phyloP scores from a whole-genome alignment of 192 early-diverging fungal genomes.

The Thamnidium elegans region DNA sequence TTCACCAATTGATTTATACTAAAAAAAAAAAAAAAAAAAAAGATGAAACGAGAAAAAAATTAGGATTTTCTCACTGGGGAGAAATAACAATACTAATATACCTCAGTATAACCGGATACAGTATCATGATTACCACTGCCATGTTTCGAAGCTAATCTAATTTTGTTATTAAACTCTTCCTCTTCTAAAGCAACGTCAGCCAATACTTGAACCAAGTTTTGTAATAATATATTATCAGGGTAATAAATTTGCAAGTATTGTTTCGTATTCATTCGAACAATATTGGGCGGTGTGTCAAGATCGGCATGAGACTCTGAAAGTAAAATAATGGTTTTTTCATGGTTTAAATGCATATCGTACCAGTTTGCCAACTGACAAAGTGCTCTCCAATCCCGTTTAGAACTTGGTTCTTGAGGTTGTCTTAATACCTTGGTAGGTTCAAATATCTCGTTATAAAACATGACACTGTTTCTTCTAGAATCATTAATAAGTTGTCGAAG shows the following conservation, averaged over 20 bases:
- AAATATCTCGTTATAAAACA: constrained; percentile 74
- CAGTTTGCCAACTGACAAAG: constrained; percentile 52
- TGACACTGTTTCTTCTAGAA: constrained; percentile 48
- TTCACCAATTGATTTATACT: constrained; percentile 51
- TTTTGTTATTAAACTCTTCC: constrained; percentile 33
- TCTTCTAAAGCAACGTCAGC: constrained; percentile 55
- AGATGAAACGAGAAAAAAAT: not conserved
- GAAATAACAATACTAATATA: constrained; percentile 17
- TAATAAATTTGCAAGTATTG: constrained; percentile 40
- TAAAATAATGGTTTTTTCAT: constrained; percentile 39
- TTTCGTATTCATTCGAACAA: constrained; percentile 38
- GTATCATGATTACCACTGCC: not conserved
- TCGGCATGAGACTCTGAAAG: constrained; percentile 33
- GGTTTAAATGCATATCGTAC: constrained; percentile 54
- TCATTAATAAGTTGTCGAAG: constrained; percentile 59
- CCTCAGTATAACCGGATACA: constrained; percentile 35
- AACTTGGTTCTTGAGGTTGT: constrained; percentile 36
- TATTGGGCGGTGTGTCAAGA: too few species aligned
- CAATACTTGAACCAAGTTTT: constrained; percentile 45
- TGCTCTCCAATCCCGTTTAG: constrained; percentile 54
- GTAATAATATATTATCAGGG: constrained; percentile 37
- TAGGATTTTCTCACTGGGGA: constrained; percentile 3
- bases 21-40: too few species aligned
- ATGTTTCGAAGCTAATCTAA: constrained; percentile 1
- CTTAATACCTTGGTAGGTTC: constrained; percentile 37